Evolutionary conservation across 225 moss, liverwort and hornwort species (phyloP).

Genomic region (Anthoceros angustus): DNA sequence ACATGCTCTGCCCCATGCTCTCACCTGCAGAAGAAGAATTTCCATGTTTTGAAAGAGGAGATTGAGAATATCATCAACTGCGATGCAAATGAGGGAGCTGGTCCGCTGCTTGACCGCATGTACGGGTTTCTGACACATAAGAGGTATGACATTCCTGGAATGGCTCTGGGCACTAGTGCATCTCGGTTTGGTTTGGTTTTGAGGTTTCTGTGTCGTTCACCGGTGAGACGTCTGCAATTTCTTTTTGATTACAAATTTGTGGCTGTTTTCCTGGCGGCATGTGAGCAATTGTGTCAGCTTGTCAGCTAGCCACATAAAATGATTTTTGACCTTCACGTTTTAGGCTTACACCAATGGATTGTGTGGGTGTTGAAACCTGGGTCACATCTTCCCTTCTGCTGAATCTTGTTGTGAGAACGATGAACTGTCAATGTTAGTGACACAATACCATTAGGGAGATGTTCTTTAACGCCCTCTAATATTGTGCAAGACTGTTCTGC

Average conservation of each 20-base stretch:
- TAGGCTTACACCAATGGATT: background rate
- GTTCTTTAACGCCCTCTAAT: too few relatives aligned
- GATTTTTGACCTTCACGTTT: background rate
- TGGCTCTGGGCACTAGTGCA: background rate
- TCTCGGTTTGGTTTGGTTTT: too few relatives aligned
- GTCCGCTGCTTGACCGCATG: constrained; percentile 57
- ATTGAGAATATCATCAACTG: constrained; percentile 64
- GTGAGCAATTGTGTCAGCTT: background rate
- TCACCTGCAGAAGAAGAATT: constrained; percentile 47
- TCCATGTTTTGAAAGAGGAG: constrained; percentile 56
- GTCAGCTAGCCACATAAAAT: background rate
- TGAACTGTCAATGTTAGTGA: background rate
- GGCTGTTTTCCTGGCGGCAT: constrained; percentile 1
- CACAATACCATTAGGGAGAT: background rate
- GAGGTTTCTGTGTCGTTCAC: too few relatives aligned
- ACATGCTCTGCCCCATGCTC: background rate
- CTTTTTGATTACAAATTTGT: background rate
- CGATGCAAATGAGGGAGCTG: constrained; percentile 44
- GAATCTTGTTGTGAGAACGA: background rate
- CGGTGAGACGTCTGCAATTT: too few relatives aligned
- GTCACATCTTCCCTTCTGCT: background rate
- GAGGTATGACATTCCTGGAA: constrained; percentile 23
- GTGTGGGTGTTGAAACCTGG: background rate
- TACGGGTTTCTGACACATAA: constrained; percentile 64
- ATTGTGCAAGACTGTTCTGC: too few relatives aligned